These are phyloP conservation scores for Senna siamea DNA, from an alignment of 306 rosid species.

Conservation along the genomic window DNA sequence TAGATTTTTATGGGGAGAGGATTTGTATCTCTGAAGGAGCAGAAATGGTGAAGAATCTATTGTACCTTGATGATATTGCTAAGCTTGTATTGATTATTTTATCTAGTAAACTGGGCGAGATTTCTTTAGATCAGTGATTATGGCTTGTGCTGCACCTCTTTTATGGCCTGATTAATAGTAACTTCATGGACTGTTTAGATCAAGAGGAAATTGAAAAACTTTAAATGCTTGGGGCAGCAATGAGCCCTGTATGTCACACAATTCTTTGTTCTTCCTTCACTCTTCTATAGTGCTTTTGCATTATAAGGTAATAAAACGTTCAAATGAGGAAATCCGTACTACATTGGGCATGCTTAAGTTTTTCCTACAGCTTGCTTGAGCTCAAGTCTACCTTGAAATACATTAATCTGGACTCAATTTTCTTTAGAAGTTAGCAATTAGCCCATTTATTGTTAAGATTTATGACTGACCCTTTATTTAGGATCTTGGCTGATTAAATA, in stretches of 20 bases:
- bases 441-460: background rate
- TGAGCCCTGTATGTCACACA: background rate
- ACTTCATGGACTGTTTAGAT: background rate
- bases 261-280: background rate
- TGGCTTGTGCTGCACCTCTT: background rate
- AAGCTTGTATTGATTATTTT: background rate
- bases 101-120: background rate
- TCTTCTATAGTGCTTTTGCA: background rate
- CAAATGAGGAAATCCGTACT: background rate
- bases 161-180: background rate
- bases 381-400: background rate
- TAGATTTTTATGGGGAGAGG: background rate
- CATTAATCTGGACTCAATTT: background rate
- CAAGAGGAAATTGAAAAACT: slow-evolving; percentile 3
- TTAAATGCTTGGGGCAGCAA: background rate
- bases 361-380: background rate
- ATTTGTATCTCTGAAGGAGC: background rate
- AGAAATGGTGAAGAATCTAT: background rate
- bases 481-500: background rate
- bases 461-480: background rate
- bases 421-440: background rate
- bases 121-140: background rate
- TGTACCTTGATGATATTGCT: background rate
- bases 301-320: background rate
- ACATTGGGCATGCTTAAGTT: background rate